phyloP scores from a whole-genome alignment of 108 stramenopile genomes.

The Cylindrotheca closterium region DNA sequence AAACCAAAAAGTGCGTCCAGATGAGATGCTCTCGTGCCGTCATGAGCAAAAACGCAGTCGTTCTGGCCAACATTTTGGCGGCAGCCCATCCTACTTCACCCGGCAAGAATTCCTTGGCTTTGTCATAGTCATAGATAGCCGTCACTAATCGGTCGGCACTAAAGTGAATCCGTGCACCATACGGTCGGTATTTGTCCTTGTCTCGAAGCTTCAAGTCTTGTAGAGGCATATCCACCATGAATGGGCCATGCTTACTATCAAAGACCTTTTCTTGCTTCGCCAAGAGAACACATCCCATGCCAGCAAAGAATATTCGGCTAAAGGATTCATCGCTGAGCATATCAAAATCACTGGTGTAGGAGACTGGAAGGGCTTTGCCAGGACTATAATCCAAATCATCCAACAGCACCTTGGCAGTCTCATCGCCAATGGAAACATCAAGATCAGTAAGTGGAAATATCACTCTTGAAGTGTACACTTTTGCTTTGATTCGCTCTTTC shows the following conservation, averaged over 20 bases:
- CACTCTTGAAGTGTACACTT: background rate
- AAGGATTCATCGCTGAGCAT: background rate
- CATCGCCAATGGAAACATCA: background rate
- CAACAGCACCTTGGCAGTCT: background rate
- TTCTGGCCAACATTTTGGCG: constrained; percentile 6
- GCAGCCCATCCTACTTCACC: constrained; percentile 13
- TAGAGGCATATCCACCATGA: constrained; percentile 9
- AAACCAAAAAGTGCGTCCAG: constrained; percentile 12
- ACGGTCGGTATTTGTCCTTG: constrained; percentile 1
- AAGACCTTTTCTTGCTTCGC: constrained; percentile 7
- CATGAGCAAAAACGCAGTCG: background rate
- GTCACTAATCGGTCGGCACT: constrained; percentile 3
- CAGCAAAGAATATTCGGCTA: constrained; percentile 12
- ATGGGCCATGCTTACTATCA: constrained; percentile 3
- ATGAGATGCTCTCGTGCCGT: constrained; percentile 13
- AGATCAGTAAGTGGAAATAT: background rate
- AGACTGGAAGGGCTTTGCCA: background rate
- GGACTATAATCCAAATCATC: background rate
- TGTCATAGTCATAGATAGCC: constrained; percentile 19
- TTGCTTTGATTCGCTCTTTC: background rate
- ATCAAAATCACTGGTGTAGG: background rate
- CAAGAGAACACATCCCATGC: constrained; percentile 10
- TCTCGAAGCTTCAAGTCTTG: background rate
- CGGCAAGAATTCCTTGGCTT: background rate
- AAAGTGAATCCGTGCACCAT: constrained; percentile 11